Evolutionary conservation across 2,329 filamentous ascomycete species (phyloP).

Genomic region (Talaromyces funiculosus): DNA sequence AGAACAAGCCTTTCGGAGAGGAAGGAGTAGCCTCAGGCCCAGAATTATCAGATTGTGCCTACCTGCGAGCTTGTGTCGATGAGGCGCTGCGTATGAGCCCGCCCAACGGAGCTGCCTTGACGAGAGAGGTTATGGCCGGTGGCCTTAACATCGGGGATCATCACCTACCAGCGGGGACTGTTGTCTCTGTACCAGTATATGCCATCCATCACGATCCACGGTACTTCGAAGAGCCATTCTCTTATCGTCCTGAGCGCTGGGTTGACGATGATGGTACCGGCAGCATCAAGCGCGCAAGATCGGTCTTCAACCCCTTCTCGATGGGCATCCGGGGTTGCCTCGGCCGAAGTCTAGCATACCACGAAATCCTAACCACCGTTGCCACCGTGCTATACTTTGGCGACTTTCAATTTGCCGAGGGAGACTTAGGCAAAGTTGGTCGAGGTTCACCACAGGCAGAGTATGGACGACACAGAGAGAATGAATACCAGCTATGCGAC

Average conservation of each 20-base stretch:
- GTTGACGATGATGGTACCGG: not conserved
- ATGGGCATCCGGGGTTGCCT: too few relatives aligned
- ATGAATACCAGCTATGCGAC: not conserved
- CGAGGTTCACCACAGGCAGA: not conserved
- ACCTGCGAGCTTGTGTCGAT: not conserved
- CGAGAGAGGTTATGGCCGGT: not conserved
- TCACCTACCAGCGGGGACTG: slow-evolving; percentile 9
- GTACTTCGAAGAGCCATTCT: not conserved
- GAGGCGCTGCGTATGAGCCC: not conserved
- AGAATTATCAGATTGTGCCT: not conserved
- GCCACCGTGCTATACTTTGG: not conserved
- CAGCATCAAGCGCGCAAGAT: too few relatives aligned
- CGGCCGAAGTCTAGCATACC: not conserved
- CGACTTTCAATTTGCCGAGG: not conserved
- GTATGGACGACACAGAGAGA: not conserved
- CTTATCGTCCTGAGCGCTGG: not conserved
- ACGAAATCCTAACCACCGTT: not conserved
- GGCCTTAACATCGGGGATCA: not conserved
- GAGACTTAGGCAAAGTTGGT: not conserved
- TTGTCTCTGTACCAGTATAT: not conserved
- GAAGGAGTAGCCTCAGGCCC: not conserved
- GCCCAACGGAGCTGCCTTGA: not conserved
- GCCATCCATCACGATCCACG: not conserved
- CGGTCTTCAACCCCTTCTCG: too few relatives aligned
- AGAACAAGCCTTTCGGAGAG: not conserved